Evolutionary conservation across 2,329 filamentous ascomycete genomes (phyloP), one percentile per base, ranked within the genome.

Genomic region (Colletotrichum musae): DNA sequence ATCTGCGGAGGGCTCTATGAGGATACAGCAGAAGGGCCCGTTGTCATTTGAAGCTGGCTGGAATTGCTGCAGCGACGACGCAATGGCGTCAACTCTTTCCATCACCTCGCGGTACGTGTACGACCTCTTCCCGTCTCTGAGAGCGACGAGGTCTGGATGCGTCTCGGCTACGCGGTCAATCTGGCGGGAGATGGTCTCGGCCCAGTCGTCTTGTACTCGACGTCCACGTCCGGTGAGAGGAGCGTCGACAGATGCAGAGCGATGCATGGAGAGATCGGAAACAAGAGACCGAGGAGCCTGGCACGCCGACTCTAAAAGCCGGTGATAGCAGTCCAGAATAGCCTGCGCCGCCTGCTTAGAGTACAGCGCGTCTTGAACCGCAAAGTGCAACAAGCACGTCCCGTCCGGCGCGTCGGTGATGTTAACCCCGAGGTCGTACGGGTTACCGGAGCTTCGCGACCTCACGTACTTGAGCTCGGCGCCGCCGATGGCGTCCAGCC

Each of bases 41-140:
- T 75, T 51, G 45, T 81, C 79, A 54, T 82, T 81, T 4, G 86
- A 81, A 0, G 86, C 77, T 0, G 64, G 61, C 7, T 73, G 73
- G 0, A 75, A 78, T 1, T 26, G 58, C 12, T 26, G 41, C 41
- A 1, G 52, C 39, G 6, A 57, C 41, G 12, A 36, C 18, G 52
- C 52, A 4, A 64, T 57, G 12, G 45, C 26, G 52, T 64, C 10
- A 26, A 57, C 43, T 10, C n/a, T 21, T 5, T 15, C 28, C 52
- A 28, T 50, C 41, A 58, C 13, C 12, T 64, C 52, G 2, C 13
- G 24, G 15, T 65, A 58, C 7, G 52, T 58, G 12, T 50, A 64
- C 2, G 28, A 2, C 18, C 6, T 41, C 10, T 36, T 13, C 1
- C 41, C 60, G 28, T 63, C 60, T 21, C 39, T 63, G 9, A 63